Evolutionary conservation across 495 filamentous ascomycete species (phyloP).

Genomic region (Bombardia bombarda): DNA sequence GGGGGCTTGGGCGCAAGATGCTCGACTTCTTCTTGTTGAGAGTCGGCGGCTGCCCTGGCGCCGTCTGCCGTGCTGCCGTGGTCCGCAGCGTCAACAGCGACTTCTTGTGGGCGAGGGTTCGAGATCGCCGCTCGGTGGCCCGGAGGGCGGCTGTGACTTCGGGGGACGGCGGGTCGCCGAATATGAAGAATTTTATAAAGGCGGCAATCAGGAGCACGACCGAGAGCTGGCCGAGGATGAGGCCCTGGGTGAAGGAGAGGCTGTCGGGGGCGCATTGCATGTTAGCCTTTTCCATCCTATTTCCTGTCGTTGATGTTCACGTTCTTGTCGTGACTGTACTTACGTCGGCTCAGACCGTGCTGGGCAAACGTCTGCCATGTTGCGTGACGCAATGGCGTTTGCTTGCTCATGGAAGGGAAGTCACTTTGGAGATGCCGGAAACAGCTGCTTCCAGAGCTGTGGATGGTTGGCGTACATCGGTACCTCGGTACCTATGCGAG

Average conservation of each 20-base stretch:
- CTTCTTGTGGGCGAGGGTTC: conserved; percentile 58
- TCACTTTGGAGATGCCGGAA: no score
- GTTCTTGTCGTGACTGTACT: conserved; percentile 7
- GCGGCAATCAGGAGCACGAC: conserved; percentile 81
- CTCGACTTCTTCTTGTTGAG: conserved; percentile 70
- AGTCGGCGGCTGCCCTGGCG: conserved; percentile 23
- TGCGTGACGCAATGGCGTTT: not conserved
- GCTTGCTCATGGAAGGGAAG: not conserved
- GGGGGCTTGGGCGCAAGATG: conserved; percentile 57
- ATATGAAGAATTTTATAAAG: conserved; percentile 99
- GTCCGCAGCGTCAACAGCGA: conserved; percentile 52
- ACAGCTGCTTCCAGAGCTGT: no score
- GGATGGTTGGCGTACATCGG: no score
- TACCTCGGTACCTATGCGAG: no score
- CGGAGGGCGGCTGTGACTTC: conserved; percentile 62
- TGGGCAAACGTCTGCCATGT: conserved; percentile 35
- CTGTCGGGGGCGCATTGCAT: conserved; percentile 33
- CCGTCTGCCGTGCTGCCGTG: conserved; percentile 19
- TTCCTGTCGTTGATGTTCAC: no score
- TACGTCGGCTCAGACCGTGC: conserved; percentile 40
- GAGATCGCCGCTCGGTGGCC: conserved; percentile 57
- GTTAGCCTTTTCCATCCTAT: not conserved
- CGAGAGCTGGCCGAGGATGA: conserved; percentile 87
- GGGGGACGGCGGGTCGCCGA: conserved; percentile 81
- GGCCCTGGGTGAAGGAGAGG: conserved; percentile 85